Conservation (phyloP, 2,329 filamentous ascomycete genomes). For the Cryoendolithus antarcticus region DNA sequence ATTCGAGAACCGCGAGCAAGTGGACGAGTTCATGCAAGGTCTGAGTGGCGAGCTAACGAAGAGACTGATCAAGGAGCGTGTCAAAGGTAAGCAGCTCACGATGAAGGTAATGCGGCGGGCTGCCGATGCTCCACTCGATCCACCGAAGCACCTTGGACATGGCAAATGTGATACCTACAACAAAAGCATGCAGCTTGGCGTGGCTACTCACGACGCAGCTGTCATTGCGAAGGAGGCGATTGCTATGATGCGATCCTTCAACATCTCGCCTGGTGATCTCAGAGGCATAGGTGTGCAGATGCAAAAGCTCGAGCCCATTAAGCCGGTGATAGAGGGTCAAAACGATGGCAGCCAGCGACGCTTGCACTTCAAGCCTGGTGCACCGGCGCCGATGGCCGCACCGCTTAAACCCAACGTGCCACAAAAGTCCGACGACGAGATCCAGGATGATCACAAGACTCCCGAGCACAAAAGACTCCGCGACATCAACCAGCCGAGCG, state of each 20-base stretch:
- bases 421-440: conserved; percentile 17
- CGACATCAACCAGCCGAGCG: conserved; percentile 18
- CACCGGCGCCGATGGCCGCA: neutral
- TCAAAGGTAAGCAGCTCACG: conserved; percentile 78
- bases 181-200: conserved; percentile 70
- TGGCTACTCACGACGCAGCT: conserved; percentile 66
- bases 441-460: conserved; percentile 35
- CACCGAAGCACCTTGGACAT: conserved; percentile 85
- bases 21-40: conserved; percentile 79
- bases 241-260: conserved; percentile 68
- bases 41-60: conserved; percentile 75
- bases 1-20: conserved; percentile 83
- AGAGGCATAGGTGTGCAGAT: conserved; percentile 85
- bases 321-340: conserved; percentile 37
- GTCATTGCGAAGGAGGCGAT: conserved; percentile 69
- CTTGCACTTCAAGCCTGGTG: conserved; percentile 54
- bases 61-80: conserved; percentile 66
- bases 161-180: conserved; percentile 92
- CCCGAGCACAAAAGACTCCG: conserved; percentile 19
- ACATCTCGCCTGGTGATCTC: conserved; percentile 82
- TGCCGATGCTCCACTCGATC: conserved; percentile 76
- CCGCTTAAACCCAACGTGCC: conserved; percentile 19
- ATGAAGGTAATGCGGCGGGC: conserved; percentile 91
- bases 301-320: conserved; percentile 79
- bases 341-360: conserved; percentile 66